Conservation (phyloP, 345 rosid species). For the Erucastrum elatum region DNA sequence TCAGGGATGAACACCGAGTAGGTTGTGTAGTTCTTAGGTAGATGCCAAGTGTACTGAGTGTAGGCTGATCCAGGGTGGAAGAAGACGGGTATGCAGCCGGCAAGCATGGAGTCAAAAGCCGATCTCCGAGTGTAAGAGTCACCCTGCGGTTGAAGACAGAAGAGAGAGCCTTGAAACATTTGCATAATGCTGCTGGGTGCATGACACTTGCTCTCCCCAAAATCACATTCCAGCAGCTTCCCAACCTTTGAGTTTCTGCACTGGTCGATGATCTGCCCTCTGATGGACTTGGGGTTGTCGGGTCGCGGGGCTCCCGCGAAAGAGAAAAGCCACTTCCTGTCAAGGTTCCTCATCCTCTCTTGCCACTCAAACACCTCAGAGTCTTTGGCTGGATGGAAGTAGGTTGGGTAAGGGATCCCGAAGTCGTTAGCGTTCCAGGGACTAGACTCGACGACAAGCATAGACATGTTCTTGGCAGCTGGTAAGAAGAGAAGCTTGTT, state of each 20-base stretch:
- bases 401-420: conserved; percentile 85
- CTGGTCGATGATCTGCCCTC: conserved; percentile 80
- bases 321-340: conserved; percentile 90
- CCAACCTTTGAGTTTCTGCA: conserved; percentile 58
- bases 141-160: conserved; percentile 92
- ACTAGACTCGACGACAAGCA: conserved; percentile 95
- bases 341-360: conserved; percentile 73
- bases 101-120: conserved; percentile 85
- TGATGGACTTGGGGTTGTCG: conserved; percentile 65
- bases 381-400: conserved; percentile 86
- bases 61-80: conserved; percentile 94
- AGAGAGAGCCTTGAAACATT: conserved; percentile 79
- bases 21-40: conserved; percentile 74
- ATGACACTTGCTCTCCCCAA: conserved; percentile 94
- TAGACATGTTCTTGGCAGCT: conserved; percentile 84
- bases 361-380: conserved; percentile 79
- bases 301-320: conserved; percentile 96
- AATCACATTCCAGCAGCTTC: conserved; percentile 77
- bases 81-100: conserved; percentile 90
- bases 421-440: conserved; percentile 94
- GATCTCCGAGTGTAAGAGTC: conserved; percentile 89
- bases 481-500: conserved; percentile 85
- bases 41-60: conserved; percentile 91
- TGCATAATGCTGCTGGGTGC: conserved; percentile 88
- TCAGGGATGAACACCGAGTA: conserved; percentile 87